Evolutionary conservation across 169 alveolate species (phyloP).

Genomic region (Eimeria acervulina): DNA sequence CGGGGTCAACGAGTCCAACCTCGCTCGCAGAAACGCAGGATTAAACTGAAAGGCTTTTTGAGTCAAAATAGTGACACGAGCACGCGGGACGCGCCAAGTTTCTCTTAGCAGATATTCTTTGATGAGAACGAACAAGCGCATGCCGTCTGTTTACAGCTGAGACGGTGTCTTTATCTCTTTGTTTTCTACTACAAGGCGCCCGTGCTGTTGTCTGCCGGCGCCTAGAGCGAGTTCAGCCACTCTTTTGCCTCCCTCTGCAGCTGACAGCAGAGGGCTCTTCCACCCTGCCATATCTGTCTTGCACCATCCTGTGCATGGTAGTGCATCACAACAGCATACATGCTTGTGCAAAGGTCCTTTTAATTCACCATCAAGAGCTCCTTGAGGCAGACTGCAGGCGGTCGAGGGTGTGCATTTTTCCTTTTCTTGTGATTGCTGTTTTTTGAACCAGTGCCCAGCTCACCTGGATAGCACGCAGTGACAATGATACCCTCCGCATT

Average conservation of each 20-base stretch:
- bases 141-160: neutral
- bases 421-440: neutral
- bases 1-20: neutral
- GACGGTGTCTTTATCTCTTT: conserved; percentile 1
- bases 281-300: conserved; percentile 80
- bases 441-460: neutral
- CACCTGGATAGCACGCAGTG: conserved; percentile 72
- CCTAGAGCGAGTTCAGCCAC: conserved; percentile 16
- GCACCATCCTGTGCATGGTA: conserved; percentile 76
- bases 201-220: conserved; percentile 47
- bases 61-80: neutral
- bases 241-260: conserved; percentile 69
- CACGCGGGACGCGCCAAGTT: no score
- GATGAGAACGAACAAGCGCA: no score
- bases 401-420: neutral
- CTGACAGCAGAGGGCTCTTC: conserved; percentile 74
- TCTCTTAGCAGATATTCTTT: no score
- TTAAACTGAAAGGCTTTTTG: neutral
- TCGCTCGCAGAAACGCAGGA: neutral
- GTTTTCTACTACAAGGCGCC: conserved; percentile 41
- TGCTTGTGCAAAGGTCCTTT: neutral
- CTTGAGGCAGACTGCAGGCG: neutral
- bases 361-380: neutral
- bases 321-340: neutral
- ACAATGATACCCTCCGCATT: conserved; percentile 44